phyloP scores from a whole-genome alignment of 495 filamentous ascomycete genomes.

The Copromyces sp. region DNA sequence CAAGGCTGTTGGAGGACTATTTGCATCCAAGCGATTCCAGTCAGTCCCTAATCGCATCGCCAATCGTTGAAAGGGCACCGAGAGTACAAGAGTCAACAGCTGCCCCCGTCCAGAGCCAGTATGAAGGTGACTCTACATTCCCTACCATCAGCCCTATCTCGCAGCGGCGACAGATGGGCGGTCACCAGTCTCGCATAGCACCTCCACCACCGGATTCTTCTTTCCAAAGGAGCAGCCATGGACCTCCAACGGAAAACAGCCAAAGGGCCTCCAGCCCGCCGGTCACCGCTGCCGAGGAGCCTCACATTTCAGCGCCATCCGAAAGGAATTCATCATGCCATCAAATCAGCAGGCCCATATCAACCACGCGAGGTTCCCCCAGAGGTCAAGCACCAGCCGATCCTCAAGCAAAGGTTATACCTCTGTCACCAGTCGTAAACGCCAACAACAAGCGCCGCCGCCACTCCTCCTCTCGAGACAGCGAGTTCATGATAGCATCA shows the following conservation, averaged over 20 bases:
- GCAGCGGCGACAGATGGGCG: not conserved
- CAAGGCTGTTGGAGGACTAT: constrained; percentile 32
- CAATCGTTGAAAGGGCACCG: not conserved
- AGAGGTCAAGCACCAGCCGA: not conserved
- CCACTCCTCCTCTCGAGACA: not conserved
- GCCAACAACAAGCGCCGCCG: not conserved
- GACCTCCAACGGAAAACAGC: not conserved
- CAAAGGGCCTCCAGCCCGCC: not conserved
- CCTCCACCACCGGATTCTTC: not conserved
- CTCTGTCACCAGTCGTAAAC: constrained; percentile 6
- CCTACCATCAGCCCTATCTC: not conserved
- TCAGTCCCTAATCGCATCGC: constrained; percentile 8
- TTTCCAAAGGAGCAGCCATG: not conserved
- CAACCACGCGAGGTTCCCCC: not conserved
- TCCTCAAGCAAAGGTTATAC: constrained; percentile 4
- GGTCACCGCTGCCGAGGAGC: not conserved
- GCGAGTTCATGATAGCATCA: not conserved
- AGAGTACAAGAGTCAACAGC: not conserved
- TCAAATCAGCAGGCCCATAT: not conserved
- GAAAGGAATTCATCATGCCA: not conserved
- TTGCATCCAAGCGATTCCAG: constrained; percentile 22
- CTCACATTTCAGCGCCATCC: not conserved
- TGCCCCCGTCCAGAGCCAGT: not conserved
- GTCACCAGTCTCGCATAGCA: not conserved
- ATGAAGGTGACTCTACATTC: not conserved